Evolutionary conservation across 495 filamentous ascomycete species (phyloP).

Genomic region (Annulohypoxylon stygium): DNA sequence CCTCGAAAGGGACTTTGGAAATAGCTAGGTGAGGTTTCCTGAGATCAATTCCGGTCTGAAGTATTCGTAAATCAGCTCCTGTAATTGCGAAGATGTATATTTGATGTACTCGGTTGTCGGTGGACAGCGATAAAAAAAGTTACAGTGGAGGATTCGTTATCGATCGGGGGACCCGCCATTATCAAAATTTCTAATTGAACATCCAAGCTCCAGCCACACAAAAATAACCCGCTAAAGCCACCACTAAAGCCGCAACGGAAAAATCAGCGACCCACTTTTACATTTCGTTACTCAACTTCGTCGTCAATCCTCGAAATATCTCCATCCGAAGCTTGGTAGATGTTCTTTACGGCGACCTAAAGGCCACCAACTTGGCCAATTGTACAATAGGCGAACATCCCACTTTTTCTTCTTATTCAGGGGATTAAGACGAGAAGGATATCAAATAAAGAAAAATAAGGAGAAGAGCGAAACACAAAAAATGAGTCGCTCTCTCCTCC

Average conservation of each 20-base stretch:
- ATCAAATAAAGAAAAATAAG: not conserved
- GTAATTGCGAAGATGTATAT: not conserved
- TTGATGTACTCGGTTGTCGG: constrained; percentile 2
- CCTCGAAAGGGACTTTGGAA: constrained; percentile 50
- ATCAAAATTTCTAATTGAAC: constrained; percentile 33
- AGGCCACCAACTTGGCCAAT: constrained; percentile 24
- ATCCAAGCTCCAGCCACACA: constrained; percentile 40
- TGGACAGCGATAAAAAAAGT: constrained; percentile 42
- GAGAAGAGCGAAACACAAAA: not conserved
- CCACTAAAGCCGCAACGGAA: constrained; percentile 18
- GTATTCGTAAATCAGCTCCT: not conserved
- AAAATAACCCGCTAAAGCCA: constrained; percentile 11
- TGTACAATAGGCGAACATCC: not conserved
- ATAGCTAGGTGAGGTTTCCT: not conserved
- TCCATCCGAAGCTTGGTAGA: constrained; percentile 17
- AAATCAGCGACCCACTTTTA: constrained; percentile 45
- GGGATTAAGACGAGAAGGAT: too few relatives aligned
- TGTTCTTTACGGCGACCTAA: constrained; percentile 10
- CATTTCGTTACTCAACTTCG: constrained; percentile 36
- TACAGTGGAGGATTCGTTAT: constrained; percentile 33
- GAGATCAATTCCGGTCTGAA: not conserved
- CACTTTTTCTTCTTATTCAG: too few relatives aligned
- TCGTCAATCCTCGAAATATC: constrained; percentile 33
- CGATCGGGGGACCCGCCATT: constrained; percentile 34
- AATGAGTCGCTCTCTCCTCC: constrained; percentile 62